Evolutionary conservation across 805 yeast genomes (phyloP).

Genomic region (Ogataea sp.): DNA sequence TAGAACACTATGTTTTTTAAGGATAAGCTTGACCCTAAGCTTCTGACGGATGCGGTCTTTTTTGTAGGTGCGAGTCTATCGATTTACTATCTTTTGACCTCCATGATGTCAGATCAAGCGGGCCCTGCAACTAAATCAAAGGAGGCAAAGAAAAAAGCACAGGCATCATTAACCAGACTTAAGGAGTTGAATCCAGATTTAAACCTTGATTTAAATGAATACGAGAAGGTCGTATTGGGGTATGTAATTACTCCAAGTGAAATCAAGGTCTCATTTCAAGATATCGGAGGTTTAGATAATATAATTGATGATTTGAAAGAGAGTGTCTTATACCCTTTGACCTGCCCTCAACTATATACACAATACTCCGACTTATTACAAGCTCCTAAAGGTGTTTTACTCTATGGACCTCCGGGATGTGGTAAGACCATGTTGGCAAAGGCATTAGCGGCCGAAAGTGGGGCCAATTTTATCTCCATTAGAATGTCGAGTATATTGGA

Average conservation of each 20-base stretch:
- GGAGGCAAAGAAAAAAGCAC: constrained; percentile 55
- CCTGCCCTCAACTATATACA: constrained; percentile 66
- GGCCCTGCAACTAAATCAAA: constrained; percentile 35
- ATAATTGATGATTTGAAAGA: constrained; percentile 83
- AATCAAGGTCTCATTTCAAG: constrained; percentile 65
- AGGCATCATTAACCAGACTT: constrained; percentile 48
- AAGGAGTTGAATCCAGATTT: constrained; percentile 51
- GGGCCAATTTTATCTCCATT: constrained; percentile 84
- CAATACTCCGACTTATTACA: constrained; percentile 63
- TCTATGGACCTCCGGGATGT: constrained; percentile 96
- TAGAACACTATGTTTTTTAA: constrained; percentile 12
- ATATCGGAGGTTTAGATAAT: constrained; percentile 82
- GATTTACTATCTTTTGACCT: constrained; percentile 37
- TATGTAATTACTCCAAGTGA: constrained; percentile 82
- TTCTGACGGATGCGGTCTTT: constrained; percentile 22
- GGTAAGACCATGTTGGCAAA: constrained; percentile 97
- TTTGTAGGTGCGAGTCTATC: constrained; percentile 44
- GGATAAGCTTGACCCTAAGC: constrained; percentile 21
- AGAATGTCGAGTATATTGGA: constrained; percentile 93
- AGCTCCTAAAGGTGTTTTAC: constrained; percentile 90
- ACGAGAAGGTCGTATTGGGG: constrained; percentile 72
- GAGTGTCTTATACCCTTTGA: constrained; percentile 80
- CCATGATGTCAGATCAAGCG: constrained; percentile 17
- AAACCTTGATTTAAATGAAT: constrained; percentile 49
- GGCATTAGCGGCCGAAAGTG: constrained; percentile 86